Evolutionary conservation across 2,329 filamentous ascomycete species (phyloP).

Genomic region (Chrysoporthe cubensis): DNA sequence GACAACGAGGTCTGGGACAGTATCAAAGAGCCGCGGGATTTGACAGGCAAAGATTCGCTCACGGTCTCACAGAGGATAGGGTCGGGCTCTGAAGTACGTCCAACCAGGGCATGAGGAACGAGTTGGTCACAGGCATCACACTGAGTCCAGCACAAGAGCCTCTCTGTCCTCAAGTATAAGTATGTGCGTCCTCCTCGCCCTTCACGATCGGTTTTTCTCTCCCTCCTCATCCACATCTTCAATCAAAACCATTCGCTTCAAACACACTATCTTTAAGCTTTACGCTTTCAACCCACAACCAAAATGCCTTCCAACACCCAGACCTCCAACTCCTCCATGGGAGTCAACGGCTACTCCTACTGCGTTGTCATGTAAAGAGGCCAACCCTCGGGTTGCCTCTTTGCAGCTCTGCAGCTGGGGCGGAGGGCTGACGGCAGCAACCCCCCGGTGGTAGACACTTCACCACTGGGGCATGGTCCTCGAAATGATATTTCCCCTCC

Average conservation of each 20-base stretch:
- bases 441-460: slow-evolving; percentile 6
- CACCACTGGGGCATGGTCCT: background rate
- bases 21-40: background rate
- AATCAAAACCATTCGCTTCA: slow-evolving; percentile 25
- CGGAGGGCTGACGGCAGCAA: background rate
- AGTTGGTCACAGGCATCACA: background rate
- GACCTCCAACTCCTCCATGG: slow-evolving; percentile 36
- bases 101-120: background rate
- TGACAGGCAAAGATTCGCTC: background rate
- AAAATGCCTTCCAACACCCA: slow-evolving; percentile 40
- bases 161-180: slow-evolving; percentile 28
- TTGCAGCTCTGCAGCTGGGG: slow-evolving; percentile 18
- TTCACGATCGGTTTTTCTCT: background rate
- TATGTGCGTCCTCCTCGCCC: slow-evolving; percentile 32
- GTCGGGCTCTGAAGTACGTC: background rate
- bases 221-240: slow-evolving; percentile 32
- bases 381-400: slow-evolving; percentile 14
- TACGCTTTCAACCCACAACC: slow-evolving; percentile 30
- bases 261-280: slow-evolving; percentile 28
- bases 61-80: background rate
- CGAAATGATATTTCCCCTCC: background rate
- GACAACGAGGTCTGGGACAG: background rate
- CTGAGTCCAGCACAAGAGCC: background rate
- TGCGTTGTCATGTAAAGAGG: slow-evolving; percentile 41
- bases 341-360: slow-evolving; percentile 35